phyloP scores from a whole-genome alignment of 1,139 yeast genomes.

The Blastobotrys raffinosifermentans region DNA sequence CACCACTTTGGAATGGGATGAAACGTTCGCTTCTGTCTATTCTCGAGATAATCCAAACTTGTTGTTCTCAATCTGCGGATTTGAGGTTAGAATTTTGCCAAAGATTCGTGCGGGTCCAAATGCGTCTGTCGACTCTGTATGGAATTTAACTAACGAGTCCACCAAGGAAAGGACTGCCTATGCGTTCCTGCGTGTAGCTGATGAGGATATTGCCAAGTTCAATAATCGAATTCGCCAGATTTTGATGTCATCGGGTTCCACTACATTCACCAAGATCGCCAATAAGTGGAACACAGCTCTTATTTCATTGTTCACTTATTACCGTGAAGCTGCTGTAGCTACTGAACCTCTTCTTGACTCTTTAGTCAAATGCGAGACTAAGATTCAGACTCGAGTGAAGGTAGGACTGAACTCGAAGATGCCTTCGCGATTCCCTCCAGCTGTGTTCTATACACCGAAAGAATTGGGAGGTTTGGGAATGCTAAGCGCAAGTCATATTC shows the following conservation, averaged over 20 bases:
- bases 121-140: slow-evolving; percentile 66
- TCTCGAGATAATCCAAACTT: slow-evolving; percentile 86
- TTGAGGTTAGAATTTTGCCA: slow-evolving; percentile 86
- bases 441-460: slow-evolving; percentile 95
- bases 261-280: slow-evolving; percentile 91
- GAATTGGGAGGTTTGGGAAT: slow-evolving; percentile 97
- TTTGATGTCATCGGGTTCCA: slow-evolving; percentile 91
- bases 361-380: slow-evolving; percentile 86
- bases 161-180: slow-evolving; percentile 86
- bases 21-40: slow-evolving; percentile 79
- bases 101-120: slow-evolving; percentile 47
- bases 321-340: slow-evolving; percentile 85
- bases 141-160: slow-evolving; percentile 72
- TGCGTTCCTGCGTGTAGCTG: slow-evolving; percentile 80
- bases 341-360: slow-evolving; percentile 75
- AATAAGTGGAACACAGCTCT: slow-evolving; percentile 96
- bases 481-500: slow-evolving; percentile 93
- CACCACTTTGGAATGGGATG: slow-evolving; percentile 72
- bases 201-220: slow-evolving; percentile 72
- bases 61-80: slow-evolving; percentile 88
- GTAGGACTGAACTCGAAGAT: slow-evolving; percentile 94
- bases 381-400: slow-evolving; percentile 89
- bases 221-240: slow-evolving; percentile 83
- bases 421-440: slow-evolving; percentile 99
- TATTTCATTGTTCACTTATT: slow-evolving; percentile 79